Evolutionary conservation across 73 alveolate genomes (phyloP), one percentile per base, ranked within the genome.

Genomic region (Tetrahymena malaccensis): DNA sequence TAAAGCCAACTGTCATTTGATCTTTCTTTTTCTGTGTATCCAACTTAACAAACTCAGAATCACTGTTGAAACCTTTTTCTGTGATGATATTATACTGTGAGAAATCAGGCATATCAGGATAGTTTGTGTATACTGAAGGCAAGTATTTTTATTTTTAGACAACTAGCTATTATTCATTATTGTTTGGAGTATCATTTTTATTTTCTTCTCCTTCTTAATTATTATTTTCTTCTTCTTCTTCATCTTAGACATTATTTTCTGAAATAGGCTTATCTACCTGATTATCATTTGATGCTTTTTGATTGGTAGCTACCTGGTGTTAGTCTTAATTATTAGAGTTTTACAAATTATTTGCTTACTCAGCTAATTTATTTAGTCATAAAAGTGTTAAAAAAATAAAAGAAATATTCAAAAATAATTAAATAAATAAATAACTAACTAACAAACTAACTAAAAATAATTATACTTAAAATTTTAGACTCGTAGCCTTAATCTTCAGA

Each of bases 11-110:
- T 44, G 93, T 89, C 85, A 85, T 55, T 27, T 89, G 43, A 35
- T 95, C 40, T 44, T 40, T 33, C 13, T 55, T 43, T 44, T 95
- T 95, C 50, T 95, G 50, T 43, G 97, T 94, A 85, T 95, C 94
- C 5, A 95, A 55, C 21, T 93, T 95, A 31, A 95, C 97, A 40
- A 85, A 37, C 43, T 95, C 97, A 8, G 97, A 95, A 89, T 95
- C 97, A 50, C 95, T 85, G 89, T 95, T 95, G 93, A 85, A 95
- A 25, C 97, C 89, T n/a, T 70, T 70, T n/a, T 70, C 89, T 9
- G 89, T 70, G 4, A 70, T 70, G 4, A 70, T 70, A 31, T 70
- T 70, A 12, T 70, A 70, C 10, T 70, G 22, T 12, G 89, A 70
- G 43, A 70, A 70, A 11, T 70, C 89, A 1, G 89, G 37, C 37